Conservation (phyloP, 192 early-diverging fungal genomes). For the Coemansia aciculifera region DNA sequence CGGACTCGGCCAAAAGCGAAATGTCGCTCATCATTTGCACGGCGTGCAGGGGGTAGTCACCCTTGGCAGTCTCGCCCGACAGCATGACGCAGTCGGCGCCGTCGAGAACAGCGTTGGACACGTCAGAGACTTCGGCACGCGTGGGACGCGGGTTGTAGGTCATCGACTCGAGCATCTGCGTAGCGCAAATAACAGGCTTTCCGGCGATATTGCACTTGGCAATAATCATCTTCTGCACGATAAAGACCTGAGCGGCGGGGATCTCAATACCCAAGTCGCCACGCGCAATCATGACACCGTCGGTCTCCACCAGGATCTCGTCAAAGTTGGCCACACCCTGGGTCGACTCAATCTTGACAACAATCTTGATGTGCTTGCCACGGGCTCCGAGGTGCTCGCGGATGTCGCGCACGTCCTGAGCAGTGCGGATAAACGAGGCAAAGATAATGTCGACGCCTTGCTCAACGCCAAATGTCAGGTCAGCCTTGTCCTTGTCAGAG, state of each 20-base stretch:
- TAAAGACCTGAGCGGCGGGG: slow-evolving; percentile 87
- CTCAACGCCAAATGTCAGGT: slow-evolving; percentile 89
- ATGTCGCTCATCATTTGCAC: slow-evolving; percentile 95
- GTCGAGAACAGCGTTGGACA: slow-evolving; percentile 97
- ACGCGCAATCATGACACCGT: slow-evolving; percentile 99
- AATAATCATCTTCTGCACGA: slow-evolving; percentile 98
- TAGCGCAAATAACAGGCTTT: slow-evolving; percentile 96
- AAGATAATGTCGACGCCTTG: slow-evolving; percentile 94
- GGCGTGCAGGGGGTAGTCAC: slow-evolving; percentile 84
- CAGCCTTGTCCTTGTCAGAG: slow-evolving; percentile 90
- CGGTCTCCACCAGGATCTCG: slow-evolving; percentile 89
- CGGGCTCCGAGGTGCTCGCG: slow-evolving; percentile 77
- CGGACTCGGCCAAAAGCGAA: slow-evolving; percentile 87
- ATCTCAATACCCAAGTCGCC: slow-evolving; percentile 99
- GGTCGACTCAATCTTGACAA: slow-evolving; percentile 97
- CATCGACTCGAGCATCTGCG: slow-evolving; percentile 98
- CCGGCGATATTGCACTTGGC: slow-evolving; percentile 96
- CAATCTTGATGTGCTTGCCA: slow-evolving; percentile 89
- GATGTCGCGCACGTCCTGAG: slow-evolving; percentile 87
- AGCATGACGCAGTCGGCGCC: slow-evolving; percentile 99
- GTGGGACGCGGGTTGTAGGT: slow-evolving; percentile 97
- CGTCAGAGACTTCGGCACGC: slow-evolving; percentile 97
- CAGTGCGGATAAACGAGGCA: slow-evolving; percentile 95
- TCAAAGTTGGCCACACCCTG: slow-evolving; percentile 99
- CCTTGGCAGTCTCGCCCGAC: slow-evolving; percentile 97